Evolutionary conservation across 2,329 filamentous ascomycete species (phyloP), one percentile per base, ranked within the genome.

Genomic region (Hysterium pulicare): DNA sequence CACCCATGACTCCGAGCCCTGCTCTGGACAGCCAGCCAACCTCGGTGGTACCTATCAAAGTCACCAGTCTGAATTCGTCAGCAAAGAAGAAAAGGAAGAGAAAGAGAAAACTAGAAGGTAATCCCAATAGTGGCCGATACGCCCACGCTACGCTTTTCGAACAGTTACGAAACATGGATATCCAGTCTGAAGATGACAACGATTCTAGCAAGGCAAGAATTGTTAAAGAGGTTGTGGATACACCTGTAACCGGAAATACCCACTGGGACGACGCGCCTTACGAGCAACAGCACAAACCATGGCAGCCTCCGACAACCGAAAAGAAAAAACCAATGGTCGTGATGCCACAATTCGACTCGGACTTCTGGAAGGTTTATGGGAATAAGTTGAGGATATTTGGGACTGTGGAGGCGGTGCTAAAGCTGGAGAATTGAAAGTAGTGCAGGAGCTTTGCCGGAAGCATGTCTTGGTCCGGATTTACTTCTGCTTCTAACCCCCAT

Each of bases 311-410:
- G 11, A 47, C 56, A 35, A 43, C 44, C 16, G 20, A 42, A 3
- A 35, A 51, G 35, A 49, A 63, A 4, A 35, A 44, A 11, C 42
- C 62, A 6, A 71, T 70, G 46, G 58, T 70, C 32, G 55, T 76
- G 34, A 76, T 84, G 46, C 79, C 81, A 6, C 57, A 66, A 1
- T 75, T 76, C 44, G 67, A 68, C 1, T 68, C 68, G 4, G 61
- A 68, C 13, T 82, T 83, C 54, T 84, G 81, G 81, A 53, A 62
- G 3, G 58, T 73, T 8, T 81, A 82, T 56, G 76, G 76, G 1
- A 83, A 83, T 50, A 78, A 73, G 48, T 56, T 83, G 42, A 68
- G 80, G 30, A 73, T 81, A 1, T 83, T 82, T 64, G 81, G 79
- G 2, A 82, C 79, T 0, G 54, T 71, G 35, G 79, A 84, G 58